Conservation (phyloP, 768 basidiomycete genomes). For the Suillus subaureus region DNA sequence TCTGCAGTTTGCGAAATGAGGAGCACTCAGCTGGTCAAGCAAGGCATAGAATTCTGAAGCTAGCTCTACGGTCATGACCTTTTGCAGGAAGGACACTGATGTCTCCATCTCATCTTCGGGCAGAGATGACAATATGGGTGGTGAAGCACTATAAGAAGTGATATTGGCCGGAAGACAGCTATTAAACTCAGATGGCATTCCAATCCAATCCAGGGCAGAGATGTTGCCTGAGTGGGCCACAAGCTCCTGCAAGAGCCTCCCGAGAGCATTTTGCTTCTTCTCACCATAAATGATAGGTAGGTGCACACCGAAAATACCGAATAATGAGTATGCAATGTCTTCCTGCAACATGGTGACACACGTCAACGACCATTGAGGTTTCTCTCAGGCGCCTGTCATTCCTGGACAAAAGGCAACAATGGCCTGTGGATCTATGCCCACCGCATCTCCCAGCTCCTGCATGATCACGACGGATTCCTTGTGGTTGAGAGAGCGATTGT, state of each 20-base stretch:
- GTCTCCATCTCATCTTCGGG: not conserved
- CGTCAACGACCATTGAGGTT: not conserved
- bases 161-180: slow-evolving; percentile 2
- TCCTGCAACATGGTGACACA: slow-evolving; percentile 11
- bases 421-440: not conserved
- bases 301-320: slow-evolving; percentile 12
- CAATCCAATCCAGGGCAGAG: not conserved
- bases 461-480: not conserved
- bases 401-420: slow-evolving; percentile 1
- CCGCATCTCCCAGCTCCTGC: not conserved
- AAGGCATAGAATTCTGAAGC: not conserved
- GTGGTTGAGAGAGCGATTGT: not conserved
- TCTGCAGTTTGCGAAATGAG: slow-evolving; percentile 1
- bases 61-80: not conserved
- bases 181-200: not conserved
- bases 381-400: not conserved
- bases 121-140: not conserved
- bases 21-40: not conserved
- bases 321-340: slow-evolving; percentile 16
- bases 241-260: slow-evolving; percentile 2
- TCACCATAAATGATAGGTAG: not conserved
- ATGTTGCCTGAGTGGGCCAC: not conserved
- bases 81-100: not conserved
- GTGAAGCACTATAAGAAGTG: not conserved
- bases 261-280: not conserved